phyloP scores from a whole-genome alignment of 805 yeast genomes.

The Yamadazyma philogaea region DNA sequence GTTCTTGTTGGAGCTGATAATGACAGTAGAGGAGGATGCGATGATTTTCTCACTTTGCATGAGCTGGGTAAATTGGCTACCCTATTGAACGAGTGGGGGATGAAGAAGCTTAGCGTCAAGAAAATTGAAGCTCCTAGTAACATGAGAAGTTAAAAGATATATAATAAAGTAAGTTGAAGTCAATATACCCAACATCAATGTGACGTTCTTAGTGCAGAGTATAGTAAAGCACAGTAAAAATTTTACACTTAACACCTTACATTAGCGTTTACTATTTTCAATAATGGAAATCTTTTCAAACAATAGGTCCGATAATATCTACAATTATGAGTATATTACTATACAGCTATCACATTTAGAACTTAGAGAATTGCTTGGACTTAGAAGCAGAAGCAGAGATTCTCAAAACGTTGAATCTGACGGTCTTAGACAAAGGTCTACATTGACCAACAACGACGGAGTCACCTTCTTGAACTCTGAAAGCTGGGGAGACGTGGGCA shows the following conservation, averaged over 20 bases:
- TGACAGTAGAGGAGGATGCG: constrained; percentile 80
- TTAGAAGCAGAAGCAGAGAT: constrained; percentile 86
- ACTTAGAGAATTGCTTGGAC: constrained; percentile 94
- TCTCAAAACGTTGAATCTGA: constrained; percentile 98
- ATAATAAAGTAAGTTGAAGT: too few relatives aligned
- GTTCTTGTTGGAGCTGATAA: constrained; percentile 62
- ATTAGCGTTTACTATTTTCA: neutral
- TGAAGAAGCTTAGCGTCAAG: constrained; percentile 45
- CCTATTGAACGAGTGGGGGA: constrained; percentile 62
- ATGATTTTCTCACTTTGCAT: constrained; percentile 69
- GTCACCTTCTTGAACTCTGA: constrained; percentile 99
- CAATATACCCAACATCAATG: too few relatives aligned
- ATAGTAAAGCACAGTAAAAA: too few relatives aligned
- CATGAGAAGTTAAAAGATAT: constrained; percentile 17
- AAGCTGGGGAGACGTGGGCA: constrained; percentile 99
- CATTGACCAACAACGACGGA: constrained; percentile 99
- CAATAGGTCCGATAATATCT: neutral
- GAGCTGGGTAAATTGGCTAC: constrained; percentile 51
- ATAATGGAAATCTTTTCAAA: neutral
- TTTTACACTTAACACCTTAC: too few relatives aligned
- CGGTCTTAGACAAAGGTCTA: constrained; percentile 99
- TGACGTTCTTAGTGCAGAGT: too few relatives aligned
- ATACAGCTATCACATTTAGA: constrained; percentile 48
- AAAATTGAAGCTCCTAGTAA: constrained; percentile 60
- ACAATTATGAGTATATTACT: neutral